A percentile compares a stretch with the other conserved stretches of the same genome.
Conservation (phyloP, 768 basidiomycete species). For the Trametes punicea region DNA sequence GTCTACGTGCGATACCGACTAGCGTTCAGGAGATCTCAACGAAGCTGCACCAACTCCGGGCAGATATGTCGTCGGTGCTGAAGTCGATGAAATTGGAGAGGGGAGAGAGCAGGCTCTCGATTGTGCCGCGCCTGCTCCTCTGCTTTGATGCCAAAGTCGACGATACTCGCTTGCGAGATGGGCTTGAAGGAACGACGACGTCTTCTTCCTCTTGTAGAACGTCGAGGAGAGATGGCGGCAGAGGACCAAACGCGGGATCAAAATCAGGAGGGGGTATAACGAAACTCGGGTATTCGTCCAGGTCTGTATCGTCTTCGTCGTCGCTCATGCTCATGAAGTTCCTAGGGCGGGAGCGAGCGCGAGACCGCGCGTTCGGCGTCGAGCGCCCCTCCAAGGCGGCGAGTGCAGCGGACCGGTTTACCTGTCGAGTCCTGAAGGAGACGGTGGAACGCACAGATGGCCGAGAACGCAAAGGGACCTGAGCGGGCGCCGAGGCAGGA, state of each 20-base stretch:
- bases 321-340: conserved; percentile 73
- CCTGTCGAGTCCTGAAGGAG: conserved; percentile 40
- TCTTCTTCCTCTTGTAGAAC: conserved; percentile 33
- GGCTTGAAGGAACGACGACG: conserved; percentile 16
- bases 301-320: conserved; percentile 49
- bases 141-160: conserved; percentile 19
- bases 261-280: conserved; percentile 24
- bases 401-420: conserved; percentile 57
- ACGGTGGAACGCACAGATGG: conserved; percentile 38
- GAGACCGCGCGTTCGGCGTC: background rate
- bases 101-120: conserved; percentile 49
- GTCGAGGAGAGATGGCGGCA: conserved; percentile 16
- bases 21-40: conserved; percentile 44
- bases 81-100: conserved; percentile 66
- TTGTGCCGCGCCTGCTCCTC: conserved; percentile 39
- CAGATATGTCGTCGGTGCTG: conserved; percentile 40
- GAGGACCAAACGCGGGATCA: background rate
- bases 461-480: conserved; percentile 10
- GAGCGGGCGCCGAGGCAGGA: conserved; percentile 16
- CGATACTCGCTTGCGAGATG: conserved; percentile 1
- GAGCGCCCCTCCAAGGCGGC: conserved; percentile 60
- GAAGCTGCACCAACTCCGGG: conserved; percentile 61
- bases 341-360: conserved; percentile 24
- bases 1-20: too few relatives aligned
- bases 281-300: conserved; percentile 31